phyloP scores from a whole-genome alignment of 305 asterid species.

The Plantago lanceolata region DNA sequence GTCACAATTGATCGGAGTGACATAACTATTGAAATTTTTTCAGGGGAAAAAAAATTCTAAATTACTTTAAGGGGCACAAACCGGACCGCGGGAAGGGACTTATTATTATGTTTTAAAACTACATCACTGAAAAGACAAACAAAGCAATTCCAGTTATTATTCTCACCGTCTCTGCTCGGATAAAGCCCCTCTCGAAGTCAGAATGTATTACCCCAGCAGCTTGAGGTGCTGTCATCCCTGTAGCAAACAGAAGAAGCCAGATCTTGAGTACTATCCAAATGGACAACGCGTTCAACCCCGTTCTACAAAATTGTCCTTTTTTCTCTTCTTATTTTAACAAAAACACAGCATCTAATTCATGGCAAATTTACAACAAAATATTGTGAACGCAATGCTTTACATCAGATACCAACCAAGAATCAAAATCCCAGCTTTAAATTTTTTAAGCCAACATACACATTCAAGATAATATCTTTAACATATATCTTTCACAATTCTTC shows the following conservation, averaged over 20 bases:
- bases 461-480: too few relatives aligned
- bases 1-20: too few relatives aligned
- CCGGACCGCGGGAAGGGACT: too few relatives aligned
- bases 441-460: too few relatives aligned
- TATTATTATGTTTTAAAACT: too few relatives aligned
- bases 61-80: too few relatives aligned
- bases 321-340: too few relatives aligned
- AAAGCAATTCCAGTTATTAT: constrained; percentile 19
- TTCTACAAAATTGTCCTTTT: not conserved
- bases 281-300: not conserved
- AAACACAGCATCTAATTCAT: not conserved
- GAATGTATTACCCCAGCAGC: constrained; percentile 99
- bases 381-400: not conserved
- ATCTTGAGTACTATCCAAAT: not conserved
- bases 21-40: too few relatives aligned
- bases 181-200: constrained; percentile 95
- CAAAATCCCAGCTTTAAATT: too few relatives aligned
- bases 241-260: constrained; percentile 6
- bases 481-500: too few relatives aligned
- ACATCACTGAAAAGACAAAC: not conserved
- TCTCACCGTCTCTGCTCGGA: constrained; percentile 95
- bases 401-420: too few relatives aligned
- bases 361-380: not conserved
- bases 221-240: constrained; percentile 99
- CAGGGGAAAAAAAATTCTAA: too few relatives aligned